These are phyloP conservation scores for Corymbia citriodora DNA, from an alignment of 441 rosid genomes.

Conservation along the genomic window DNA sequence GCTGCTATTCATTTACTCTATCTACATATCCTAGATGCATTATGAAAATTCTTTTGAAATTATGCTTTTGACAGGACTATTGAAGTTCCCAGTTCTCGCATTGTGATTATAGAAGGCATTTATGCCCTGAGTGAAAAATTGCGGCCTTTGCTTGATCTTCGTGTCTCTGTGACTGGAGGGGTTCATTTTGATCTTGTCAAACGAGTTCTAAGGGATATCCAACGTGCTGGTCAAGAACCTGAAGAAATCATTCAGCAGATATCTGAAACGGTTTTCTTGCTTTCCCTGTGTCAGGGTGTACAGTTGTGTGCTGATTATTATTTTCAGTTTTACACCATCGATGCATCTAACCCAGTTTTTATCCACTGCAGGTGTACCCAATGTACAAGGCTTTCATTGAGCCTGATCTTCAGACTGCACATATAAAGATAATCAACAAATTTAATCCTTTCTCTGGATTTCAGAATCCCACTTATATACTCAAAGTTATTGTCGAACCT, in stretches of 20 bases:
- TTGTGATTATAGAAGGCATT: slow-evolving; percentile 93
- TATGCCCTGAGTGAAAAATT: slow-evolving; percentile 87
- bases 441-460: slow-evolving; percentile 96
- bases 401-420: slow-evolving; percentile 96
- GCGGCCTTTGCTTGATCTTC: slow-evolving; percentile 90
- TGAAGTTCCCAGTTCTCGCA: slow-evolving; percentile 87
- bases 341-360: slow-evolving; percentile 4
- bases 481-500: slow-evolving; percentile 46
- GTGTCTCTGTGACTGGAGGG: slow-evolving; percentile 96
- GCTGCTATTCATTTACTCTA: background rate
- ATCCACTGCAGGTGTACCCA: slow-evolving; percentile 70
- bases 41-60: background rate
- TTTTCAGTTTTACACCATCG: background rate
- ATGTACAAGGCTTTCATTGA: slow-evolving; percentile 99
- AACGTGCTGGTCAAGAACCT: slow-evolving; percentile 97
- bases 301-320: background rate
- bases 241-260: slow-evolving; percentile 97
- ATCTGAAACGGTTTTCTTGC: slow-evolving; percentile 75
- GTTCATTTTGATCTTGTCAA: slow-evolving; percentile 97
- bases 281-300: slow-evolving; percentile 9
- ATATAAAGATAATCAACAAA: slow-evolving; percentile 87
- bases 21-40: background rate
- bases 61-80: slow-evolving; percentile 48
- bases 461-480: slow-evolving; percentile 88
- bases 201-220: slow-evolving; percentile 93